Evolutionary conservation across 441 rosid genomes (phyloP), one percentile per base, ranked within the genome.

Genomic region (Oxalis stricta): DNA sequence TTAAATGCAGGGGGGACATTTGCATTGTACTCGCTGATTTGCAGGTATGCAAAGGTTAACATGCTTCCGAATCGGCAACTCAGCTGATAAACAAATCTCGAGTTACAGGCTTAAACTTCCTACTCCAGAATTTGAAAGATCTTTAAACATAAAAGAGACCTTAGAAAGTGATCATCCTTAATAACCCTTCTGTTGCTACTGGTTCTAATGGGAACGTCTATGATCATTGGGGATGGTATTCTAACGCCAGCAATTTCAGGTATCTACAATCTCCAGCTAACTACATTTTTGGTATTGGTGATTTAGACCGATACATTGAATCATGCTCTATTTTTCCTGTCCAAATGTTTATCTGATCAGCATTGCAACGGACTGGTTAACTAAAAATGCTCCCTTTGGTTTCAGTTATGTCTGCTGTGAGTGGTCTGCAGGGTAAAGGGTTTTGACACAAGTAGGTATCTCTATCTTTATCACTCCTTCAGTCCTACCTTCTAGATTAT

Each of bases 201-300:
- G 66, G 96, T 91, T 40, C 72, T 91, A 33, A 80, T 79, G 83
- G 98, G 98, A 66, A 85, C 98, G 59, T 91, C 96, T 54, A 83
- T 91, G 98, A 63, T 91, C 42, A 78, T 91, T 46, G 98, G 96
- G 26, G 96, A 91, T 67, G 96, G 96, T 33, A 83, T 91, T 58
- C 71, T 91, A 10, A 91, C 98, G 12, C 98, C 96, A 12, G 96
- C 96, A 41, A 83, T 91, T 55, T 91, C 96, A 65, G 96, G 98
- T 83, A 47, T 48, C 23, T 38, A 26, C 10, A 36, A 31, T 48
- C 39, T 14, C 29, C 26, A 21, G 24, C 38, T 23, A 12, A 16
- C 10, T 16, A 13, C 28, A 29, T 17, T 5, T 2, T 6, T 26
- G 31, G 31, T 6, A 26, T 26, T 1, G 31, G 31, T 6, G 10